These are phyloP conservation scores for Entomortierella lignicola DNA, from an alignment of 192 early-diverging fungal genomes.

Conservation along the genomic window DNA sequence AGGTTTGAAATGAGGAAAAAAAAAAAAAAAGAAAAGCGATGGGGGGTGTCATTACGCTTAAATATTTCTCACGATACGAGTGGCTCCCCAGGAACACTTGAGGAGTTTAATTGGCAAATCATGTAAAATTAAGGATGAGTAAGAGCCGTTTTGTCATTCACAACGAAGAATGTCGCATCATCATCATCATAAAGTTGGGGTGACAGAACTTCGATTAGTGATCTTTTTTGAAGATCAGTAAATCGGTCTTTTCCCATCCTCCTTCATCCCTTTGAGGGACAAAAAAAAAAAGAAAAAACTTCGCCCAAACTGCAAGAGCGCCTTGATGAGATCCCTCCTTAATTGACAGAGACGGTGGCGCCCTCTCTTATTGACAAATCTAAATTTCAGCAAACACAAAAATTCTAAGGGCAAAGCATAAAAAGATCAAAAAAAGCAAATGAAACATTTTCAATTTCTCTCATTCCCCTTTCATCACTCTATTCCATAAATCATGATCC, in stretches of 20 bases:
- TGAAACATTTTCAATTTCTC: background rate
- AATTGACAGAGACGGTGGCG: constrained; percentile 5
- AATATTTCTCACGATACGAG: constrained; percentile 5
- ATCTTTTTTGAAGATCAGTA: too few relatives aligned
- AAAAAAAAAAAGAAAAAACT: background rate
- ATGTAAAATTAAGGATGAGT: background rate
- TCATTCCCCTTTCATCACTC: background rate
- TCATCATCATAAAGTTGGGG: too few relatives aligned
- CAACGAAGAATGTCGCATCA: too few relatives aligned
- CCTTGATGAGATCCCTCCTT: background rate
- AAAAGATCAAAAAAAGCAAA: too few relatives aligned
- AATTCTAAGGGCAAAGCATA: too few relatives aligned
- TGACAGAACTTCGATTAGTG: too few relatives aligned
- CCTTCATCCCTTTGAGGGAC: too few relatives aligned
- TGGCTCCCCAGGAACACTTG: constrained; percentile 2
- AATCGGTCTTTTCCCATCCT: too few relatives aligned
- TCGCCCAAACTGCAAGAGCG: constrained; percentile 2
- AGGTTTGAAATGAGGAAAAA: background rate
- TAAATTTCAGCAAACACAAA: too few relatives aligned
- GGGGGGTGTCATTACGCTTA: background rate
- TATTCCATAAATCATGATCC: constrained; percentile 21
- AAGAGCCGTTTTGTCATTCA: background rate
- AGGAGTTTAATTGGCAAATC: constrained; percentile 1
- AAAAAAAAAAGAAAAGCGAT: background rate
- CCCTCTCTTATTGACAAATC: background rate